Base-by-base conservation (phyloP, 2,329 filamentous ascomycete genomes). In the Phyllosticta ampelicida region DNA sequence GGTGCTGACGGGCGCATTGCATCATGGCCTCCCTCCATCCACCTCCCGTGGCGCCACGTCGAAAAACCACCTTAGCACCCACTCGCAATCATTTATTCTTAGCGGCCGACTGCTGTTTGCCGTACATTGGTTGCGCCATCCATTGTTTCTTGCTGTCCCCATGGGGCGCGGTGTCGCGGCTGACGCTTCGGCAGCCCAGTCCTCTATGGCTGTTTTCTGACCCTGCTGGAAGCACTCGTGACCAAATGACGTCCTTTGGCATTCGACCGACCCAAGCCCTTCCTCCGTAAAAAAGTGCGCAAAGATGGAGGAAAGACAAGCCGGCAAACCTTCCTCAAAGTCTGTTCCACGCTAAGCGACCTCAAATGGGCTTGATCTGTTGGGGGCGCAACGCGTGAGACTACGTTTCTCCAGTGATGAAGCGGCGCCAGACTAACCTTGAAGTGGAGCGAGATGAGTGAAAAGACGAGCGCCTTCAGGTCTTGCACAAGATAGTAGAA, bases 401-500 rank as follows among this genome's bases (percentile, higher is more conserved):
- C 23, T 51, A 51, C 10, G 49, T 51, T 29, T 29, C 18, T 20
- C 20, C 20, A 36, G 29, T 26, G 18, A 44, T n/a, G 36, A n/a
- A 16, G 36, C 36, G 36, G 36, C 36, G n/a, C n/a, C 36, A 44
- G 49, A 20, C 63, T 54, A 65, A 84, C 84, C 86, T 99, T 99
- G 80, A 99, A 99, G 76, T 99, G 94, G 63, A 99, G 80, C 2
- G 90, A 89, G 67, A 97, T 99, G 63, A 99, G 75, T 56, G 92
- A 96, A 73, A 99, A 99, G 2, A 99, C 90, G 44, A 99, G 79
- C 0, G 94, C 94, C 76, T 97, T 99, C 23, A 99, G 77, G 70
- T 99, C 94, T 70, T 99, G 94, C 5, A 97, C 92, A 8, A 99
- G 85, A 70, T 99, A 99, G 78, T 99, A 99, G 74, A 99, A 99